Conservation (phyloP, 2,329 filamentous ascomycete species). For the Boeremia lycopersici region DNA sequence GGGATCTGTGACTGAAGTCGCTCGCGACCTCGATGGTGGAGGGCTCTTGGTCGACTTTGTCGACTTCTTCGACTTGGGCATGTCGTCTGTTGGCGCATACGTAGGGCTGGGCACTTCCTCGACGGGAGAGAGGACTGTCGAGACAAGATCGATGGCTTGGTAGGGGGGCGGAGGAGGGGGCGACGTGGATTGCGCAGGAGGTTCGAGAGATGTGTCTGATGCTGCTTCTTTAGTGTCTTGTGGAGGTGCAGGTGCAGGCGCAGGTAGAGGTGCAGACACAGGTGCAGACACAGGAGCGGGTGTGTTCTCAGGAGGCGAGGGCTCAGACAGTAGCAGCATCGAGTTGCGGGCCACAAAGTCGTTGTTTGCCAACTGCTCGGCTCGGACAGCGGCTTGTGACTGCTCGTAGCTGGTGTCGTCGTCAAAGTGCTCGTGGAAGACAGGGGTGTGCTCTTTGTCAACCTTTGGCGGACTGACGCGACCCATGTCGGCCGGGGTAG, state of each 20-base stretch:
- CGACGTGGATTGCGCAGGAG: slow-evolving; percentile 13
- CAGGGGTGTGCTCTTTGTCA: slow-evolving; percentile 59
- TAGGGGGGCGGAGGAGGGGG: slow-evolving; percentile 26
- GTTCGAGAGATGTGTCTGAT: slow-evolving; percentile 16
- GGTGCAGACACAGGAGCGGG: slow-evolving; percentile 15
- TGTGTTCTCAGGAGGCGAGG: slow-evolving; percentile 25
- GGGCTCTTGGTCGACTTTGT: slow-evolving; percentile 46
- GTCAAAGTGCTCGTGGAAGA: slow-evolving; percentile 67
- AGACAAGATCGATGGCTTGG: slow-evolving; percentile 26
- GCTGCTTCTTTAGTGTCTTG: slow-evolving; percentile 22
- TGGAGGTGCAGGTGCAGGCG: slow-evolving; percentile 1
- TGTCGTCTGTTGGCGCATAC: slow-evolving; percentile 31
- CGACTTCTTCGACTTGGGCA: slow-evolving; percentile 41
- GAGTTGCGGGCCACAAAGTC: slow-evolving; percentile 55
- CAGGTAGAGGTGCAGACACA: slow-evolving; percentile 17
- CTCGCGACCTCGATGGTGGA: slow-evolving; percentile 43
- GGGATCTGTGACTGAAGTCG: slow-evolving; percentile 46
- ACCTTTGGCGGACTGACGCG: slow-evolving; percentile 44
- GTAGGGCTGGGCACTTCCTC: slow-evolving; percentile 39
- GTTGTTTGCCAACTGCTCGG: slow-evolving; percentile 55
- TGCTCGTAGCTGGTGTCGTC: slow-evolving; percentile 53
- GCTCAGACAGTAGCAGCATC: slow-evolving; percentile 35
- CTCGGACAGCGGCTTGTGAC: slow-evolving; percentile 52
- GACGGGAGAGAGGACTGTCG: slow-evolving; percentile 42
- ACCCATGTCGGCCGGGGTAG: slow-evolving; percentile 24